Evolutionary conservation across 768 basidiomycete species (phyloP).

Genomic region (Crassisporium funariophilum): DNA sequence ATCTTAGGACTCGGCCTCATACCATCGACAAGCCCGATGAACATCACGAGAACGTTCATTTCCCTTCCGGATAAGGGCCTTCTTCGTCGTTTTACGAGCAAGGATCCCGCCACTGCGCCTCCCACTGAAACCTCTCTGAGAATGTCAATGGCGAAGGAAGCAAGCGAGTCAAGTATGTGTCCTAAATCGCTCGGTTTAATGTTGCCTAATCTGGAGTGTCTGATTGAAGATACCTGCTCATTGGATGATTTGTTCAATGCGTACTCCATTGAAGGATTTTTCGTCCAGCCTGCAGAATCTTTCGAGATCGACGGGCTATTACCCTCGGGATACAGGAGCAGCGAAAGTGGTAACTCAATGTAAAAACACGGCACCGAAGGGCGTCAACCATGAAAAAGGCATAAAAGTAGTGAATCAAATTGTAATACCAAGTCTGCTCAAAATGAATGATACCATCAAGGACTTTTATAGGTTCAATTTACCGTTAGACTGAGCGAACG

Average conservation of each 20-base stretch:
- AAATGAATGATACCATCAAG: no score
- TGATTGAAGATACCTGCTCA: not conserved
- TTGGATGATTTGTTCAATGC: constrained; percentile 2
- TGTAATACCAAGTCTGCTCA: no score
- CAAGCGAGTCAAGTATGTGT: not conserved
- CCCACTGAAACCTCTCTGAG: constrained; percentile 3
- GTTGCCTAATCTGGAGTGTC: no score
- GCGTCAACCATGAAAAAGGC: no score
- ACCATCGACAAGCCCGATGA: not conserved
- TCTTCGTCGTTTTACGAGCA: not conserved
- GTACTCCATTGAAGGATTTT: constrained; percentile 1
- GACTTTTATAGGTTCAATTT: no score
- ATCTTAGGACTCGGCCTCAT: not conserved
- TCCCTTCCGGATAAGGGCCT: constrained; percentile 5
- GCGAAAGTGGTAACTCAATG: not conserved
- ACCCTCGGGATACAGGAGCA: constrained; percentile 1
- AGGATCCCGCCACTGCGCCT: constrained; percentile 1
- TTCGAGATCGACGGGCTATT: not conserved
- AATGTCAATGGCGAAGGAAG: constrained; percentile 4
- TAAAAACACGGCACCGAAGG: no score
- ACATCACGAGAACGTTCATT: constrained; percentile 1
- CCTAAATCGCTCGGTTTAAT: not conserved
- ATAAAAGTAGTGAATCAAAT: no score
- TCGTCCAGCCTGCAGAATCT: constrained; percentile 1
- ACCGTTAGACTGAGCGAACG: no score